Conservation (phyloP, 2,329 filamentous ascomycete genomes). For the Thermoascus crustaceus region DNA sequence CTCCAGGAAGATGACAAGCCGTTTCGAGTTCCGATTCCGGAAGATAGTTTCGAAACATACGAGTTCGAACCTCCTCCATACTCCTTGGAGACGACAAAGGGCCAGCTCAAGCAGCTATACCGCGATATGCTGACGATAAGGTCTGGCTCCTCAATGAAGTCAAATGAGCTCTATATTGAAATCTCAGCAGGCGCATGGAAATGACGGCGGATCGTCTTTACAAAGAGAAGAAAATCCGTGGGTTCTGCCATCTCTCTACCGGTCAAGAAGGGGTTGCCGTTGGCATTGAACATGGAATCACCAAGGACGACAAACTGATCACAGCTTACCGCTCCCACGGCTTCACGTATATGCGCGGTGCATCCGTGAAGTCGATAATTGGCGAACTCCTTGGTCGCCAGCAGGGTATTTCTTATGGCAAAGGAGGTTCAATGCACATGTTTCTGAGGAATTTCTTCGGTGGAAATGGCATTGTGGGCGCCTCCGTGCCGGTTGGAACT, state of each 20-base stretch:
- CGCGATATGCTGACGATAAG: constrained; percentile 86
- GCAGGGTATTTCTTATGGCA: constrained; percentile 89
- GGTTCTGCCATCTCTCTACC: constrained; percentile 95
- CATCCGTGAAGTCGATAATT: constrained; percentile 75
- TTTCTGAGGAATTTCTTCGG: constrained; percentile 92
- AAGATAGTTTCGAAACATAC: constrained; percentile 97
- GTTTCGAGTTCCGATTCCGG: constrained; percentile 78
- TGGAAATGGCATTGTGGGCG: constrained; percentile 93
- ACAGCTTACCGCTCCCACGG: constrained; percentile 96
- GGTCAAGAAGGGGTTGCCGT: constrained; percentile 92
- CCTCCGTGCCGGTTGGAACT: constrained; percentile 87
- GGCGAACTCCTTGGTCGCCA: constrained; percentile 84
- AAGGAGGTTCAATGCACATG: constrained; percentile 98
- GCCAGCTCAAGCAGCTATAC: constrained; percentile 94
- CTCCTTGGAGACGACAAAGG: constrained; percentile 83
- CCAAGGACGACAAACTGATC: constrained; percentile 79
- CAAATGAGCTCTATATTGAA: constrained; percentile 4
- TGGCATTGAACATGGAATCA: constrained; percentile 87
- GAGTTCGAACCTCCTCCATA: constrained; percentile 89
- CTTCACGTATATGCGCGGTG: constrained; percentile 88
- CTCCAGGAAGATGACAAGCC: constrained; percentile 75
- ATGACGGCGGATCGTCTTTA: constrained; percentile 93
- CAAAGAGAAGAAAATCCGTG: constrained; percentile 98
- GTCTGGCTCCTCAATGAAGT: constrained; percentile 42
- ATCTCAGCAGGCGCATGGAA: constrained; percentile 75